Evolutionary conservation across 164 flowering plant species (phyloP), one percentile per base, ranked within the genome.

Genomic region (Malania oleifera): DNA sequence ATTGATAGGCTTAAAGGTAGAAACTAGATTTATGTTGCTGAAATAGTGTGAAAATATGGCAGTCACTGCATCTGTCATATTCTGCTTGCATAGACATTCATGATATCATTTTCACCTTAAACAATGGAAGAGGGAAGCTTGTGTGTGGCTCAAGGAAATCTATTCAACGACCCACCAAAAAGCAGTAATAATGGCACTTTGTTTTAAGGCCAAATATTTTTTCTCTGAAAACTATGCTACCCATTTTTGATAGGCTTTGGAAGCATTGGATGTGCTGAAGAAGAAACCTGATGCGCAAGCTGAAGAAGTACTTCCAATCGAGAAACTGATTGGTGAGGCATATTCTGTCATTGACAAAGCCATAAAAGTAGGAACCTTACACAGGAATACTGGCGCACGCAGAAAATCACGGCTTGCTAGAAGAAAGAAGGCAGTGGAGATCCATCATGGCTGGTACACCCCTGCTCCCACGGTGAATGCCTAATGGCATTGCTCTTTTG

Each of bases 351-450:
- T 93, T 19, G 97, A 93, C 67, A 93, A 86, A 69, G 97, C 96
- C 27, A 89, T 93, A 34, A 82, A 71, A 61, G 80, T 59, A 7
- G 89, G 99, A 23, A 56, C 91, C 2, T 66, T 93, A 56, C 99
- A 93, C 74, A 68, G 87, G 68, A 90, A 93, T 79, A 93, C 99
- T 0, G 97, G 95, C 29, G 89, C 87, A 17, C 80, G 80, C 59
- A 71, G 99, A 59, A 93, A 93, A 70, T 90, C 99, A 50, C 75
- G 97, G 24, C 86, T 90, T 19, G 90, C 99, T 3, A 73, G 99
- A 64, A 85, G 92, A 67, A 93, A 90, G 81, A 90, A 85, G 63
- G 81, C 86, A 28, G 80, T 90, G 45, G 92, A 83, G 71, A 80
- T 93, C 62, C 92, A 82, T 73, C 89, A 80, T 72, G 96, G 95